A percentile compares a stretch with the other conserved stretches of the same genome.
Evolutionary conservation across 31 red algal genomes (phyloP).

Genomic region (Endocladia muricata): DNA sequence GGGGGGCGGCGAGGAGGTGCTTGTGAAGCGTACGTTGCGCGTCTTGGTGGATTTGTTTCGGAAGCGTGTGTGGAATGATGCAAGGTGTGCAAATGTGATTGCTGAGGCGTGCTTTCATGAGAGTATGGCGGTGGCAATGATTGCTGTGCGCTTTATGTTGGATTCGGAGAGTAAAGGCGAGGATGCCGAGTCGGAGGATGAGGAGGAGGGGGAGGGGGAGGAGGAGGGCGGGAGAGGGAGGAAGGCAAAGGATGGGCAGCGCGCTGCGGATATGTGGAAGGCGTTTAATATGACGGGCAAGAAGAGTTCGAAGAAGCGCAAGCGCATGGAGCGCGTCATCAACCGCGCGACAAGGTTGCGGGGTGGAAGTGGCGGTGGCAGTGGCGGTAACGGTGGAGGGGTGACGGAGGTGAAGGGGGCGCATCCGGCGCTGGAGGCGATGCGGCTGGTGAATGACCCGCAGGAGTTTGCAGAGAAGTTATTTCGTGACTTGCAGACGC

Average conservation of each 20-base stretch:
- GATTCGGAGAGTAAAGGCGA: constrained; percentile 59
- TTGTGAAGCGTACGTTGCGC: constrained; percentile 72
- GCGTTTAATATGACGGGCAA: constrained; percentile 69
- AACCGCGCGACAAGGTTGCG: constrained; percentile 34
- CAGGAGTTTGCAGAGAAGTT: constrained; percentile 82
- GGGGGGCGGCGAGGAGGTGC: constrained; percentile 43
- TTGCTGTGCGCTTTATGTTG: constrained; percentile 65
- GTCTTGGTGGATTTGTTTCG: constrained; percentile 72
- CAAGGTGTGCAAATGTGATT: constrained; percentile 71
- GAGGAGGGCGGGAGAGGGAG: not conserved
- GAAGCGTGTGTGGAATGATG: constrained; percentile 70
- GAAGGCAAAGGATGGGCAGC: constrained; percentile 36
- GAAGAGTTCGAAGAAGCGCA: constrained; percentile 62
- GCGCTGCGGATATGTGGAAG: constrained; percentile 70
- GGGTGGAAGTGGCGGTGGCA: not conserved
- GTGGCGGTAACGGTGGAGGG: not conserved
- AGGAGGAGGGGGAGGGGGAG: constrained; percentile 33
- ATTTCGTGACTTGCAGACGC: constrained; percentile 66
- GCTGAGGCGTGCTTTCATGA: constrained; percentile 49
- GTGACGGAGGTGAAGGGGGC: constrained; percentile 22
- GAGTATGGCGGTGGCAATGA: constrained; percentile 33
- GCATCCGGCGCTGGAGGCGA: constrained; percentile 46
- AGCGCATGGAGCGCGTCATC: constrained; percentile 63
- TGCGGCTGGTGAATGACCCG: constrained; percentile 75
- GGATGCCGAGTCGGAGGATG: constrained; percentile 35